Conservation (phyloP, 1,284 basidiomycete genomes). For the Coriolopsis trogii region DNA sequence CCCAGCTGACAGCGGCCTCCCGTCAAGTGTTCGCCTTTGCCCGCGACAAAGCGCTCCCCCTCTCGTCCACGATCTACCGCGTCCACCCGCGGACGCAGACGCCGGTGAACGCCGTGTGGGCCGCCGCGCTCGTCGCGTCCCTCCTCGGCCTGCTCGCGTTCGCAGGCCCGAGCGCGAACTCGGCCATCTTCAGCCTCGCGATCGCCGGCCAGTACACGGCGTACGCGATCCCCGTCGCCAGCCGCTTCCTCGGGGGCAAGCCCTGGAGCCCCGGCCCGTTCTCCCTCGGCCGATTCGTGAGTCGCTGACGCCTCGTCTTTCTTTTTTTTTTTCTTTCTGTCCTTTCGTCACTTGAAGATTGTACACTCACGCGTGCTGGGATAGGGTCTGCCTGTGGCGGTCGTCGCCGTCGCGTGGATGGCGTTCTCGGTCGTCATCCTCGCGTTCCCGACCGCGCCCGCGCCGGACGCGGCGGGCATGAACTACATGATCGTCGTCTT, state of each 20-base stretch:
- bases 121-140: constrained; percentile 46
- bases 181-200: constrained; percentile 66
- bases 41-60: constrained; percentile 69
- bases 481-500: constrained; percentile 70
- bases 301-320: not conserved
- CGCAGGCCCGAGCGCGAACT: constrained; percentile 63
- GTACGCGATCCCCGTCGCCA: constrained; percentile 50
- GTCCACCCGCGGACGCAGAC: constrained; percentile 66
- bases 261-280: constrained; percentile 70
- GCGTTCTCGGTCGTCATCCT: constrained; percentile 59
- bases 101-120: constrained; percentile 69
- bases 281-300: constrained; percentile 46
- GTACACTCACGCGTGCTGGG: not conserved
- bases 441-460: constrained; percentile 60
- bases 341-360: not conserved
- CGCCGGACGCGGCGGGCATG: constrained; percentile 52
- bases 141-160: constrained; percentile 63
- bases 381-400: constrained; percentile 58
- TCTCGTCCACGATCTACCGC: constrained; percentile 66
- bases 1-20: constrained; percentile 31
- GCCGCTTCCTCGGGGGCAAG: constrained; percentile 42
- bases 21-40: constrained; percentile 70
- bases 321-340: not conserved
- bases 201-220: constrained; percentile 59
- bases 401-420: constrained; percentile 62